Conservation (phyloP, 345 rosid species). For the Ricinus communis region DNA sequence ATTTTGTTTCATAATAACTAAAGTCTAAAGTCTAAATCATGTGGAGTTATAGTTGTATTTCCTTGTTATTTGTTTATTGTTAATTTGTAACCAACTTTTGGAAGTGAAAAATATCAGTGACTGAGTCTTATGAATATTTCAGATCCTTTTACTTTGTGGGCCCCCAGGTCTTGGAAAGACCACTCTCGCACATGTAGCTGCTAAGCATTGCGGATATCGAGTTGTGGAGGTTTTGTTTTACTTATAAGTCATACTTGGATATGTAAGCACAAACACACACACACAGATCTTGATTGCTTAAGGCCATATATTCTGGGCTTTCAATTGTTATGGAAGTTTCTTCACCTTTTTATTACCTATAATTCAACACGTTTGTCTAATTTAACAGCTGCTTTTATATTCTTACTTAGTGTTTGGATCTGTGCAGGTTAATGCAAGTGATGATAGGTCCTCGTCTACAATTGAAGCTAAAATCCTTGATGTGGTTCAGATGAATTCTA, state of each 20-base stretch:
- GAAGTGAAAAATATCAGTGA: constrained; percentile 1
- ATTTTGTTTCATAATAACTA: neutral
- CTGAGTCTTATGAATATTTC: constrained; percentile 35
- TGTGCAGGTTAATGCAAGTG: constrained; percentile 91
- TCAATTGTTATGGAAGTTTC: neutral
- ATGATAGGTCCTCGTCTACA: constrained; percentile 80
- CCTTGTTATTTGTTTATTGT: neutral
- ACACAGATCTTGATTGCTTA: constrained; percentile 7
- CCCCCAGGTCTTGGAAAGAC: constrained; percentile 99
- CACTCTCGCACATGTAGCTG: constrained; percentile 95
- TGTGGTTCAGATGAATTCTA: constrained; percentile 97
- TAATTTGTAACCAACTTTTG: constrained; percentile 7
- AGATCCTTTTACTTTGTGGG: constrained; percentile 95
- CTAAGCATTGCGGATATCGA: constrained; percentile 95
- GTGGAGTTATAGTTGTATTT: too few relatives aligned
- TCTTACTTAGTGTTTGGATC: constrained; percentile 20
- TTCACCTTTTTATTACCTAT: neutral
- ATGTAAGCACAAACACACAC: constrained; percentile 5
- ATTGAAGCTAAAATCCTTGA: constrained; percentile 93
- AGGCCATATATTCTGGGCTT: constrained; percentile 10
- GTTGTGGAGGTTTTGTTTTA: constrained; percentile 77
- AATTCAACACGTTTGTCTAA: constrained; percentile 5
- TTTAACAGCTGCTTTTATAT: neutral
- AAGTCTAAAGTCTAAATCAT: neutral
- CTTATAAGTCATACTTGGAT: constrained; percentile 20